Percentiles rank a stretch among this genome's conserved stretches.
Evolutionary conservation across 2,329 filamentous ascomycete species (phyloP).

Genomic region (Gaeumannomyces tritici): DNA sequence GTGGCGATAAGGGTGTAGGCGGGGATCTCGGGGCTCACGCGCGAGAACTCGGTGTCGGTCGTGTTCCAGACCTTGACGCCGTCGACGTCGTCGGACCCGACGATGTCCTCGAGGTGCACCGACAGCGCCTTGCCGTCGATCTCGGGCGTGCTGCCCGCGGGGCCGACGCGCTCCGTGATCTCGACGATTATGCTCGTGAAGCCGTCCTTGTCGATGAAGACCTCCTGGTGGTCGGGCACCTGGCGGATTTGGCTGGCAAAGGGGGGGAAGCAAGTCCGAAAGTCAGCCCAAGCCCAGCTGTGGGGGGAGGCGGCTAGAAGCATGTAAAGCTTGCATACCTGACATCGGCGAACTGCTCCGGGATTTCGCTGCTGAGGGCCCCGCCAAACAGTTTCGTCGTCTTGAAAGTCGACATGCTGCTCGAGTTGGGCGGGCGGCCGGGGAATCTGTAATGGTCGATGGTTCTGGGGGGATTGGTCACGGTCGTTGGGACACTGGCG

Average conservation of each 20-base stretch:
- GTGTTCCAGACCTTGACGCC: conserved; percentile 58
- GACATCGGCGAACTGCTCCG: conserved; percentile 59
- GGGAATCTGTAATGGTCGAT: background rate
- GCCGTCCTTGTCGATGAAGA: conserved; percentile 75
- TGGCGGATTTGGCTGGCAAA: conserved; percentile 55
- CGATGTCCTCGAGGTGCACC: conserved; percentile 59
- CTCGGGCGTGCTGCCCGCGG: conserved; percentile 40
- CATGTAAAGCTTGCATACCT: conserved; percentile 40
- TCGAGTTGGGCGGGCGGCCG: background rate
- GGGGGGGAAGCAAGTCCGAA: too few relatives aligned
- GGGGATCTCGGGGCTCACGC: conserved; percentile 40
- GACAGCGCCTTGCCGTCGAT: conserved; percentile 62
- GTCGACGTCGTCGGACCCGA: conserved; percentile 53
- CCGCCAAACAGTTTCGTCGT: conserved; percentile 60
- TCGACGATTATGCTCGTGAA: conserved; percentile 87
- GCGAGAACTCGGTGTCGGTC: conserved; percentile 48
- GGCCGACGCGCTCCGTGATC: conserved; percentile 71
- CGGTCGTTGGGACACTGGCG: background rate
- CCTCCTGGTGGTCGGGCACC: conserved; percentile 82
- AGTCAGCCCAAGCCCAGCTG: background rate
- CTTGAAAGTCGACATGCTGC: conserved; percentile 44
- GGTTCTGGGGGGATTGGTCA: too few relatives aligned
- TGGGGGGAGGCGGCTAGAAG: background rate
- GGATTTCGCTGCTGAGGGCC: conserved; percentile 60
- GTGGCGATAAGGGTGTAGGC: conserved; percentile 64